A percentile compares a stretch with the other conserved stretches of the same genome.
Evolutionary conservation across 345 rosid species (phyloP).

Genomic region (Gossypium bickii): DNA sequence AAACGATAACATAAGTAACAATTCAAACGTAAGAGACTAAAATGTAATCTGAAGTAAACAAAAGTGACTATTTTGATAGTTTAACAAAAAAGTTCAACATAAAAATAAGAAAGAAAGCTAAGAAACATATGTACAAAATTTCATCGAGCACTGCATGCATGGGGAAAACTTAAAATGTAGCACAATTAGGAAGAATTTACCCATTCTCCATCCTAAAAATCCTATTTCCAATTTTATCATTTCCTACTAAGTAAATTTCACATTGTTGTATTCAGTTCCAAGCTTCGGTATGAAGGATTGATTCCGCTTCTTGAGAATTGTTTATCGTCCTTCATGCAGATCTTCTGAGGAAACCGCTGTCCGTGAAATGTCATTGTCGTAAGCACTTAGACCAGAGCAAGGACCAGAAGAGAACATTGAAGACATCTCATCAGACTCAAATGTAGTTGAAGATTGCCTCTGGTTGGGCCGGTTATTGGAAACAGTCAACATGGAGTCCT

Average conservation of each 20-base stretch:
- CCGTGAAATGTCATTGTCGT: slow-evolving; percentile 74
- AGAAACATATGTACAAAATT: slow-evolving; percentile 37
- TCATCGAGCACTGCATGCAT: slow-evolving; percentile 16
- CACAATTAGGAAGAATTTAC: slow-evolving; percentile 18
- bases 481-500: slow-evolving; percentile 43
- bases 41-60: no score
- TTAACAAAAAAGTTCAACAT: not conserved
- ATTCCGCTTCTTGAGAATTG: not conserved
- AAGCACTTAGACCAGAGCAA: slow-evolving; percentile 73
- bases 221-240: slow-evolving; percentile 12
- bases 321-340: slow-evolving; percentile 93
- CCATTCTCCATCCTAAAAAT: slow-evolving; percentile 20
- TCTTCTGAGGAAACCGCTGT: slow-evolving; percentile 87
- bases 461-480: slow-evolving; percentile 54
- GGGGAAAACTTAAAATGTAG: slow-evolving; percentile 23
- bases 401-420: slow-evolving; percentile 98
- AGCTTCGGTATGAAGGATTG: not conserved
- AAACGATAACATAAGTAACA: no score
- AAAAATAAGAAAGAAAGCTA: slow-evolving; percentile 9
- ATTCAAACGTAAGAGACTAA: no score
- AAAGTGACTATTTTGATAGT: no score
- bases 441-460: slow-evolving; percentile 82
- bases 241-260: slow-evolving; percentile 14
- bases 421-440: slow-evolving; percentile 91
- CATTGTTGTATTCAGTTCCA: slow-evolving; percentile 6